Base-by-base conservation (phyloP, 176 grass and related monocot species). In the Otatea glauca region DNA sequence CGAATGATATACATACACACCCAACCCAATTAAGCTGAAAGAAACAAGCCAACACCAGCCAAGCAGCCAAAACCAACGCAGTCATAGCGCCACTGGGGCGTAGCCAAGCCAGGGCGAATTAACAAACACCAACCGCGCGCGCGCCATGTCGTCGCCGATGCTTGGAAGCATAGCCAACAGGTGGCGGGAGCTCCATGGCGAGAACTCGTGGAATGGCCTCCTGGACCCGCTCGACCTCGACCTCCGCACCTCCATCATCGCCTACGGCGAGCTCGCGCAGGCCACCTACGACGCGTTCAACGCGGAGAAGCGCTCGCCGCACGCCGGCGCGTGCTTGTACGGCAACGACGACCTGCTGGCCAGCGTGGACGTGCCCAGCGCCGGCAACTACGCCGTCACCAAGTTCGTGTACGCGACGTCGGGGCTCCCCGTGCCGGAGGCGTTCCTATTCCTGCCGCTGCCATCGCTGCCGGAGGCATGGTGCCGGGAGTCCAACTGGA, bases 331-430 rank as follows among this genome's bases (percentile, higher is more conserved):
- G 2, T 93, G 89, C 68, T 3, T 83, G 49, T 94, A 69, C 78
- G 82, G 93, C 21, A 71, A 65, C 42, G 11, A 2, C 32, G 38
- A 94, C 70, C 67, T 98, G 15, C 88, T 98, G 13, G 6, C 74
- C 6, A 37, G 29, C 80, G 44, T 65, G 2, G 16, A 9, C 9
- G 73, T 81, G 9, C 14, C 67, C 49, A 16, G 42, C 65, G 81
- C 80, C 9, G 66, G 55, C 5, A 43, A n/a, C 86, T 99, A 99
- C 83, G 0, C 21, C 4, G 62, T 99, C 77, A 99, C 96, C 35
- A 90, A 83, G 74, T 96, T 92, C 80, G 0, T 99, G 41, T 96
- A 99, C 70, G 96, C 96, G 29, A 99, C 93, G 6, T 89, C 91
- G 6, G 71, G 44, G 25, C 76, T 59, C 7, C 76, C 76, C 21